Evolutionary conservation across 208 protist species (phyloP).

Genomic region (Plasmodiophora brassicae): DNA sequence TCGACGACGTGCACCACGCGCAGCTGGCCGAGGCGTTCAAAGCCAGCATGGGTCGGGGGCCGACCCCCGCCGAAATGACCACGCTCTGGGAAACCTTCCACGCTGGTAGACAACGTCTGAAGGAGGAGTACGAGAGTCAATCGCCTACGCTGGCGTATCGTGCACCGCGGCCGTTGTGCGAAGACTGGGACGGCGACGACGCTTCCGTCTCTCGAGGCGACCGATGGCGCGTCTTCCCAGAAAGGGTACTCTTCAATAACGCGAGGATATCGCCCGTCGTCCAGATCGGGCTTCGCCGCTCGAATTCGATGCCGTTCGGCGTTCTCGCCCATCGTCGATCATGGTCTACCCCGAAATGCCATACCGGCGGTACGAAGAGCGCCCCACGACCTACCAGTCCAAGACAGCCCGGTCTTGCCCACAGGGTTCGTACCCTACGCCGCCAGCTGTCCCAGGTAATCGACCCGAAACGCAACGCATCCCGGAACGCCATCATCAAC

Average conservation of each 20-base stretch:
- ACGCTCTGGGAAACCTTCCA: not conserved
- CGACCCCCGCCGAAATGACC: too few species aligned
- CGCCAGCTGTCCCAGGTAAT: too few species aligned
- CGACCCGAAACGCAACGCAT: too few species aligned
- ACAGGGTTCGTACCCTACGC: too few species aligned
- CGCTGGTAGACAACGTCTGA: not conserved
- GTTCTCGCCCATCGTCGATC: not conserved
- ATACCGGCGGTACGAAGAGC: too few species aligned
- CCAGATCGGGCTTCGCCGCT: not conserved
- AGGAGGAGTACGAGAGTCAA: not conserved
- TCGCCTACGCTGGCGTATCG: not conserved
- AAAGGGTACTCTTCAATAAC: not conserved
- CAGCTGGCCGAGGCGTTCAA: too few species aligned
- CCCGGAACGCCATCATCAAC: too few species aligned
- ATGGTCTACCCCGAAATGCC: not conserved
- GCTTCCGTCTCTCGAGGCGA: not conserved
- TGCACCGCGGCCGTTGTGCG: not conserved
- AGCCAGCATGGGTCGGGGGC: too few species aligned
- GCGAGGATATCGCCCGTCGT: not conserved
- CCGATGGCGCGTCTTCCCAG: not conserved
- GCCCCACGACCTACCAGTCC: too few species aligned
- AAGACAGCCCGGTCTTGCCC: too few species aligned
- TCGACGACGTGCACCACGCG: too few species aligned
- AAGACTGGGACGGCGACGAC: slow-evolving; percentile 12
- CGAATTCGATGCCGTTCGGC: not conserved